These are phyloP conservation scores for Russula brevipes DNA, from an alignment of 768 basidiomycete genomes.

Conservation along the genomic window DNA sequence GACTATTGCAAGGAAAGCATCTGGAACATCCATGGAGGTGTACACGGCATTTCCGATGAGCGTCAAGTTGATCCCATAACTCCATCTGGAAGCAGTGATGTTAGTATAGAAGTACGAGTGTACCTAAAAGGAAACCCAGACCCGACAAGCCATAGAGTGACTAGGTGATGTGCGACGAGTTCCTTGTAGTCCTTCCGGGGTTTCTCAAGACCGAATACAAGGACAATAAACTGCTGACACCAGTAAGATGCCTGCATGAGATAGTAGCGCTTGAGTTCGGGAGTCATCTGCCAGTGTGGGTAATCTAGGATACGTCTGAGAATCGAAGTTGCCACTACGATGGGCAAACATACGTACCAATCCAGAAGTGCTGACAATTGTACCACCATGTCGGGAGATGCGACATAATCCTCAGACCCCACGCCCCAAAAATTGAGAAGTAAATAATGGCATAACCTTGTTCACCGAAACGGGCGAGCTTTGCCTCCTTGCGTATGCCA, in stretches of 20 bases:
- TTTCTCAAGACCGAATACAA: constrained; percentile 83
- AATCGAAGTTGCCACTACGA: not conserved
- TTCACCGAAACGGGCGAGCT: constrained; percentile 84
- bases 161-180: constrained; percentile 84
- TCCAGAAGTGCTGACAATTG: constrained; percentile 79
- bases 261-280: constrained; percentile 85
- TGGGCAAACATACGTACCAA: constrained; percentile 41
- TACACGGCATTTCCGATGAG: constrained; percentile 88
- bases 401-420: constrained; percentile 80
- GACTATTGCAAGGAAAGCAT: constrained; percentile 80
- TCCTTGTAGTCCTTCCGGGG: constrained; percentile 89
- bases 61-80: constrained; percentile 75
- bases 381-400: constrained; percentile 84
- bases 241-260: constrained; percentile 92
- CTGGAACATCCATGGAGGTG: constrained; percentile 96
- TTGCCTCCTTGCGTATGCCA: constrained; percentile 60
- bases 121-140: constrained; percentile 35
- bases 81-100: constrained; percentile 54
- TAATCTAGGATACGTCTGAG: constrained; percentile 48
- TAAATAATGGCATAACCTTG: constrained; percentile 86
- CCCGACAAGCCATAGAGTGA: constrained; percentile 93
- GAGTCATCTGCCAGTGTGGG: constrained; percentile 84
- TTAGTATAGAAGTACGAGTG: not conserved
- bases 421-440: constrained; percentile 60
- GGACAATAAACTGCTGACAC: constrained; percentile 87